Percentiles rank a stretch among this genome's conserved stretches.
phyloP scores from a whole-genome alignment of 2,329 filamentous ascomycete species.

The Macroventuria anomochaeta region DNA sequence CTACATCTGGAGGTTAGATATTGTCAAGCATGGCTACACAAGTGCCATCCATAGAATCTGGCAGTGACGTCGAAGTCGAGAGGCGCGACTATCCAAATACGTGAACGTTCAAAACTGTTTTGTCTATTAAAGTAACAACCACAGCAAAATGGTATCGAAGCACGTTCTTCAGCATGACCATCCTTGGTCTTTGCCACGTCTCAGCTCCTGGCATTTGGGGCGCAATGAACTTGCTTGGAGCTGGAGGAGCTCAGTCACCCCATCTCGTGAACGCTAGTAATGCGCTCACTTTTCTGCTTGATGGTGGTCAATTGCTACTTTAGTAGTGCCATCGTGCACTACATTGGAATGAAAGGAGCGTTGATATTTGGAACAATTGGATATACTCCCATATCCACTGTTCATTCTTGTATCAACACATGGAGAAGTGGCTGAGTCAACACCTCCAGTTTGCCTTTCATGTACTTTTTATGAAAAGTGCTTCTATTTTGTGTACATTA shows the following conservation, averaged over 20 bases:
- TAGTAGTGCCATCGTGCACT: conserved; percentile 67
- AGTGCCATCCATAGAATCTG: conserved; percentile 26
- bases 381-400: conserved; percentile 69
- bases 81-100: conserved; percentile 37
- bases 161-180: conserved; percentile 74
- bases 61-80: conserved; percentile 23
- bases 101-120: not conserved
- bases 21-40: conserved; percentile 20
- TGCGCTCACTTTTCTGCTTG: conserved; percentile 72
- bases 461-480: too few relatives aligned
- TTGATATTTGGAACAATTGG: conserved; percentile 67
- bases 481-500: too few relatives aligned
- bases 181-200: conserved; percentile 74
- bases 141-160: conserved; percentile 71
- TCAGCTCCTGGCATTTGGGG: conserved; percentile 75
- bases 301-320: conserved; percentile 76
- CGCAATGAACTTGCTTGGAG: conserved; percentile 74
- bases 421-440: too few relatives aligned
- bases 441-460: too few relatives aligned
- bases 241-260: conserved; percentile 69
- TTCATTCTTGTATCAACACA: too few relatives aligned
- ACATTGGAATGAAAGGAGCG: conserved; percentile 73
- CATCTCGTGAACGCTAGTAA: conserved; percentile 74
- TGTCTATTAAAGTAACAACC: not conserved
- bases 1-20: not conserved